Conservation (phyloP, 306 rosid genomes). For the Prinsepia uniflora region DNA sequence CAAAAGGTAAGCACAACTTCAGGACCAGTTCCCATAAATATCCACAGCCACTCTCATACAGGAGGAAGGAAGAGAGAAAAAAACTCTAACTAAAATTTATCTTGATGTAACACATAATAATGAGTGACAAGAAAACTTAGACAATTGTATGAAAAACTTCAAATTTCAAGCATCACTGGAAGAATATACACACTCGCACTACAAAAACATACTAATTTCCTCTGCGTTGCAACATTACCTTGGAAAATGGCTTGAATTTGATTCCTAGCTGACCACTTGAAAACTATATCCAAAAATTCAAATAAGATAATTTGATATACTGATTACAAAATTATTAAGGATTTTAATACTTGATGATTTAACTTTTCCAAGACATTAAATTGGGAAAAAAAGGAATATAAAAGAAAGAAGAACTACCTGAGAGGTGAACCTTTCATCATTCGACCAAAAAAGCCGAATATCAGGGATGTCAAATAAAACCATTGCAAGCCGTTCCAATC, state of each 20-base stretch:
- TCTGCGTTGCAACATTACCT: constrained; percentile 53
- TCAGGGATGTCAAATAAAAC: constrained; percentile 96
- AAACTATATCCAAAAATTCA: constrained; percentile 55
- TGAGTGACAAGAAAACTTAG: neutral
- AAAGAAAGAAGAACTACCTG: constrained; percentile 51
- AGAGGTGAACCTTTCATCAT: constrained; percentile 85
- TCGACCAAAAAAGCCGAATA: constrained; percentile 93
- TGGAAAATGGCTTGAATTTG: constrained; percentile 87
- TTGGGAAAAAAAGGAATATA: constrained; percentile 9
- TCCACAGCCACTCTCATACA: neutral
- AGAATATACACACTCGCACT: neutral
- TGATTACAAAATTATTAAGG: constrained; percentile 19
- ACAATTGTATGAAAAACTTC: neutral
- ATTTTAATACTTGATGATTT: constrained; percentile 12
- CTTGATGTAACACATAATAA: neutral
- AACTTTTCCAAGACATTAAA: constrained; percentile 15
- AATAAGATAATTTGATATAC: constrained; percentile 12
- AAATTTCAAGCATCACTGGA: neutral
- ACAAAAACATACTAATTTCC: neutral
- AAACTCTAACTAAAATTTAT: neutral
- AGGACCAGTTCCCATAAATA: neutral
- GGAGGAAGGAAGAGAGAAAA: neutral
- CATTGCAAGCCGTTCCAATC: constrained; percentile 96
- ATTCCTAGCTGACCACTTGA: constrained; percentile 66
- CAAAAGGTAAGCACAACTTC: neutral